Base-by-base conservation (phyloP, 805 yeast species). In the Candida morakotiae region DNA sequence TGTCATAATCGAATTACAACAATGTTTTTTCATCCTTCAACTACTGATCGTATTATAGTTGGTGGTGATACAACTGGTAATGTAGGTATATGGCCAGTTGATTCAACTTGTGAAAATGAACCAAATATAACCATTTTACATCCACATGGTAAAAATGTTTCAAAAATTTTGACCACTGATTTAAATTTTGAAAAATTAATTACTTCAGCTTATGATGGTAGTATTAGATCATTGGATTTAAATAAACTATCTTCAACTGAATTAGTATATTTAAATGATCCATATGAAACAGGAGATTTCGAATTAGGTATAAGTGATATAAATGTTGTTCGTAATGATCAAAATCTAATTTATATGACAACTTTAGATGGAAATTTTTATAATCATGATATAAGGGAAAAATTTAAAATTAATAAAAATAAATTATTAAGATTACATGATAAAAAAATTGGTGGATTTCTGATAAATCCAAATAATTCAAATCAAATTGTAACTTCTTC, bases 61-160 rank as follows among this genome's bases (percentile, higher is more conserved):
- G 96, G 88, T 1, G 98, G 97, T 31, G 98, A 93, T 59, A 86
- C 87, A 9, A 62, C 64, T n/a, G 98, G 98, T 5, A 74, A 79
- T 44, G 60, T 88, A 29, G 97, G 97, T 0, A 69, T 93, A 11
- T 91, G 97, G 97, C 80, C 89, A 30, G 82, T 85, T 6, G 78
- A 73, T 43, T 58, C 69, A 5, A 38, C 54, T 0, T 58, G 56
- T 9, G 59, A 55, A 2, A n/a, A 26, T 20, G 64, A 58, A 6
- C 79, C 79, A 0, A 75, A 78, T 27, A 75, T 86, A 2, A 63
- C 84, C 0, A 73, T 76, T 15, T 72, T 88, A 46, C 79, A 79
- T 45, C 75, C 87, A 3, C 97, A 93, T 52, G 80, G 89, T 0
- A 79, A 81, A 33, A 73, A 86, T 10, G 74, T 91, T 6, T 74